Base-by-base conservation (phyloP, 2,329 filamentous ascomycete genomes). In the Fusarium decemcellulare region DNA sequence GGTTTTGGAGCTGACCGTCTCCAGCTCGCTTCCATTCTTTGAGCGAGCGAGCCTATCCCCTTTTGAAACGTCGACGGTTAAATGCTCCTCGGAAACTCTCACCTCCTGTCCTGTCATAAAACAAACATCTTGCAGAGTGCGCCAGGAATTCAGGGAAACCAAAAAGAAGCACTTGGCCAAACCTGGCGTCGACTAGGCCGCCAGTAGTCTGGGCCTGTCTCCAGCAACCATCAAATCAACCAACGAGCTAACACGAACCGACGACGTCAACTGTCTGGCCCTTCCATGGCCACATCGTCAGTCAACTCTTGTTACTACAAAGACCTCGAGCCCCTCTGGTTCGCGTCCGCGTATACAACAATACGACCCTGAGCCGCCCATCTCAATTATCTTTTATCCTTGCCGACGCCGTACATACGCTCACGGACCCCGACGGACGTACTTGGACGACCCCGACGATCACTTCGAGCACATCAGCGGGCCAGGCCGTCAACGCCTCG, bases 181-280 rank as follows among this genome's bases (percentile, higher is more conserved):
- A 58, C 52, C 59, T 65, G 59, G 63, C 44, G 43, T 68, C 59
- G 67, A 39, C 54, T 53, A 62, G 39, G 30, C 36, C 43, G 48
- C 43, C 47, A 52, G 36, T 64, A 68, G 65, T 52, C 54, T 69
- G 39, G 46, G 23, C 50, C 46, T 36, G 54, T 70, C 67, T 65
- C 52, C 46, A 61, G 44, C 54, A 66, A 44, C 46, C 46, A 57
- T 52, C 54, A 67, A 52, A 23, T 23, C 23, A 23, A 23, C 23
- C 23, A 23, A 23, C 59, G 48, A 47, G 64, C 67, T 71, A 68
- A 67, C 48, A 59, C 59, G 61, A 55, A 67, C 57, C 70, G 59
- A 70, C 72, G 61, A 74, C 72, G 72, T 74, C 72, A 74, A 72
- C 59, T 59, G 37, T 46, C 30, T 62, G 16, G 47, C 16, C 36